Evolutionary conservation across 2,329 filamentous ascomycete species (phyloP).

Genomic region (Mariannaea elegans): DNA sequence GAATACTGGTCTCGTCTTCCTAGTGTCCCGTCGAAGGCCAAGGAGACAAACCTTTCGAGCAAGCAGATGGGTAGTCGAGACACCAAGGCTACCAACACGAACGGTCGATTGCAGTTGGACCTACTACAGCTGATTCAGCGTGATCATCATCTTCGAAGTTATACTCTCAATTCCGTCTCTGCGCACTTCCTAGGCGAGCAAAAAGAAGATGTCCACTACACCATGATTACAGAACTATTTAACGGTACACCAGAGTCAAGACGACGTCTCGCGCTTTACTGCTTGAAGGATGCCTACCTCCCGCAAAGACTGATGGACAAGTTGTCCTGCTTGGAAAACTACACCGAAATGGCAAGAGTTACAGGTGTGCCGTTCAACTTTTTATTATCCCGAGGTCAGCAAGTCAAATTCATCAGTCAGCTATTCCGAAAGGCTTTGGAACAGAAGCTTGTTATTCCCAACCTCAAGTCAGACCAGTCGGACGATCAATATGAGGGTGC

Average conservation of each 20-base stretch:
- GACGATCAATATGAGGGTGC: constrained; percentile 97
- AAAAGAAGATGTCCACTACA: constrained; percentile 98
- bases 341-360: constrained; percentile 99
- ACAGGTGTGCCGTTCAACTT: constrained; percentile 98
- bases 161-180: constrained; percentile 95
- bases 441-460: constrained; percentile 93
- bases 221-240: constrained; percentile 98
- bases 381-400: constrained; percentile 89
- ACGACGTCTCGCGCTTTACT: constrained; percentile 91
- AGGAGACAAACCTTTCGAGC: constrained; percentile 88
- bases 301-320: constrained; percentile 97
- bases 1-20: constrained; percentile 88
- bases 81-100: constrained; percentile 93
- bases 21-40: constrained; percentile 74
- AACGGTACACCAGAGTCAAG: constrained; percentile 95
- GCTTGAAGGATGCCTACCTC: constrained; percentile 95
- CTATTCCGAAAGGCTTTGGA: constrained; percentile 94
- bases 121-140: constrained; percentile 93
- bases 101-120: constrained; percentile 91
- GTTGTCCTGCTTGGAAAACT: constrained; percentile 97
- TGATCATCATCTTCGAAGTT: constrained; percentile 94
- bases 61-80: constrained; percentile 99
- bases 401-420: constrained; percentile 97
- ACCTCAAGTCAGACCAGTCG: constrained; percentile 73
- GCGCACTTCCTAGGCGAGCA: constrained; percentile 96